phyloP scores from a whole-genome alignment of 768 basidiomycete genomes.

The Aureoboletus auriporus region DNA sequence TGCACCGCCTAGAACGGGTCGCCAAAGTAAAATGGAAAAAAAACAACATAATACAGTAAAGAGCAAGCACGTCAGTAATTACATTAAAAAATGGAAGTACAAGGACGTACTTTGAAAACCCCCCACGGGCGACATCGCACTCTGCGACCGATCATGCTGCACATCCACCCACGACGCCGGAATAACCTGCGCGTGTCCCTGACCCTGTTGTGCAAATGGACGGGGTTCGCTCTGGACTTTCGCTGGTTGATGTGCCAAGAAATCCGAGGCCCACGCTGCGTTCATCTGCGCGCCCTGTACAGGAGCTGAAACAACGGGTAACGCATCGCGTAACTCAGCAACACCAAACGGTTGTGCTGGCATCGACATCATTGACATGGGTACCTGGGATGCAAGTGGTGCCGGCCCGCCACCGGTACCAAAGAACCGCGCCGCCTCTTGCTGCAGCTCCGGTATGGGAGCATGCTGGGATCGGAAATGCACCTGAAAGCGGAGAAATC shows the following conservation, averaged over 20 bases:
- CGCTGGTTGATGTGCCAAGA: constrained; percentile 36
- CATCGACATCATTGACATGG: constrained; percentile 19
- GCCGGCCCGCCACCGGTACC: constrained; percentile 26
- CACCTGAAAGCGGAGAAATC: constrained; percentile 31
- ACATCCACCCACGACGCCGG: constrained; percentile 7
- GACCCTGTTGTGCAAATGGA: not conserved
- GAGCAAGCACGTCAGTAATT: constrained; percentile 1
- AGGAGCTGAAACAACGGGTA: constrained; percentile 11
- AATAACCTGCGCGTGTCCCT: constrained; percentile 1
- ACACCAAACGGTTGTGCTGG: constrained; percentile 52
- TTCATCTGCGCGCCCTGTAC: constrained; percentile 13
- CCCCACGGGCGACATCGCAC: not conserved
- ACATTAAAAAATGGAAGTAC: not conserved
- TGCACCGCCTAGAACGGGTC: constrained; percentile 28
- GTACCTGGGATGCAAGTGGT: constrained; percentile 21
- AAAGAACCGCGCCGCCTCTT: constrained; percentile 75
- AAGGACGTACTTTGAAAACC: constrained; percentile 16
- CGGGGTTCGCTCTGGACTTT: not conserved
- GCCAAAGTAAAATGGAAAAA: not conserved
- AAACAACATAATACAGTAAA: not conserved
- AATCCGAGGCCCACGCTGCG: constrained; percentile 62
- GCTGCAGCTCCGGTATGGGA: constrained; percentile 40
- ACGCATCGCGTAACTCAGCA: constrained; percentile 32
- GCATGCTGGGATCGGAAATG: constrained; percentile 54
- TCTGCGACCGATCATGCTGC: constrained; percentile 11